Evolutionary conservation across 2,329 filamentous ascomycete species (phyloP).

Genomic region (Ophiostoma pallidulum): DNA sequence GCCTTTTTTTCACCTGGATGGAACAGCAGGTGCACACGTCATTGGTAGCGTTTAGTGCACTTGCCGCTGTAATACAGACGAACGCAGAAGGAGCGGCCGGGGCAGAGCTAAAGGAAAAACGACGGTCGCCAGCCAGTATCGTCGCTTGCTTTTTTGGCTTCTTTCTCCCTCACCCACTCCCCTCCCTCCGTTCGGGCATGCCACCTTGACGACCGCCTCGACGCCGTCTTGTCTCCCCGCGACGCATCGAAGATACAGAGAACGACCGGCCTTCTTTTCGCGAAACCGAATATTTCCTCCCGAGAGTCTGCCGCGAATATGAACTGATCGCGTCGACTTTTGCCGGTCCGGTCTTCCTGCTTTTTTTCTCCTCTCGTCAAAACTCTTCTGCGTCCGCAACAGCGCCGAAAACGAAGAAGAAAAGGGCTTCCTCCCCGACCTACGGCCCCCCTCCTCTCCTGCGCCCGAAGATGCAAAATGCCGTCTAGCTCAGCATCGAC

Average conservation of each 20-base stretch:
- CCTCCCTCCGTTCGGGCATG: neutral
- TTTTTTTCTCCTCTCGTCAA: no score
- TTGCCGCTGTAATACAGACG: neutral
- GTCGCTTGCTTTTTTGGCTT: conserved; percentile 4
- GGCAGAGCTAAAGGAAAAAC: neutral
- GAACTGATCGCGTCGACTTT: no score
- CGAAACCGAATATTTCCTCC: no score
- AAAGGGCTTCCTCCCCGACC: neutral
- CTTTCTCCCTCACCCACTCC: neutral
- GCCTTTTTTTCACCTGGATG: neutral
- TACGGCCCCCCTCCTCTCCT: neutral
- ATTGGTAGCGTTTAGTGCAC: neutral
- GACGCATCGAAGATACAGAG: no score
- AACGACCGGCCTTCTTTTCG: no score
- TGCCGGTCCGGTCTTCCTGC: no score
- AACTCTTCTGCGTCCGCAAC: no score
- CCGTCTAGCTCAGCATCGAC: conserved; percentile 25
- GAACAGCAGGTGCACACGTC: neutral
- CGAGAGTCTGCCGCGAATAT: no score
- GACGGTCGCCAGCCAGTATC: conserved; percentile 1
- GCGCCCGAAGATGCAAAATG: conserved; percentile 21
- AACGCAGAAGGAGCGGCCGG: neutral
- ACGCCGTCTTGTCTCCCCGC: no score
- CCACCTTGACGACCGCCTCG: no score
- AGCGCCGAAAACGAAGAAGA: neutral